phyloP scores from a whole-genome alignment of 805 yeast genomes.

The Wickerhamomyces subpelliculosus region DNA sequence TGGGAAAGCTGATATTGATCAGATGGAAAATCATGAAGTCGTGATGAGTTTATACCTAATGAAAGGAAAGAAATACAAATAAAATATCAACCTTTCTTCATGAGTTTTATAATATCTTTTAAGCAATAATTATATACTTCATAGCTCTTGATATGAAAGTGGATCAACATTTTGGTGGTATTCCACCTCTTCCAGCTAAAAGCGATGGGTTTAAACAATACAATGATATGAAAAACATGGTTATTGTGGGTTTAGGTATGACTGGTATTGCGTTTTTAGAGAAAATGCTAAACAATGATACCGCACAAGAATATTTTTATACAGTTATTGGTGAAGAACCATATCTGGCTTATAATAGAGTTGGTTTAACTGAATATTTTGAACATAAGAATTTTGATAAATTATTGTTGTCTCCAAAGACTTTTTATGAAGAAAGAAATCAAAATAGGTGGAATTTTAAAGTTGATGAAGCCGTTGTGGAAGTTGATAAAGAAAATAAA shows the following conservation, averaged over 20 bases:
- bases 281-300: constrained; percentile 26
- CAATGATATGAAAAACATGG: constrained; percentile 13
- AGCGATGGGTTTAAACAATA: background rate
- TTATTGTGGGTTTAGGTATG: constrained; percentile 32
- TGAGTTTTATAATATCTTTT: no score
- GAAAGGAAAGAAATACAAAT: no score
- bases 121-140: no score
- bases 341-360: constrained; percentile 30
- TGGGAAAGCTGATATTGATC: no score
- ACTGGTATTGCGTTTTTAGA: constrained; percentile 29
- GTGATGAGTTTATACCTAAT: no score
- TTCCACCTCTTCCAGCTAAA: constrained; percentile 17
- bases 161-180: constrained; percentile 6
- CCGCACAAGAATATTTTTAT: constrained; percentile 20
- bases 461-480: constrained; percentile 16
- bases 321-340: constrained; percentile 30
- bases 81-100: no score
- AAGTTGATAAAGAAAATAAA: constrained; percentile 12
- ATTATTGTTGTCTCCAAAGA: constrained; percentile 20
- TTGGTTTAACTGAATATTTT: constrained; percentile 27
- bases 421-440: constrained; percentile 19
- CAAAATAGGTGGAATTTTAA: constrained; percentile 19
- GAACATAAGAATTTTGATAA: constrained; percentile 21
- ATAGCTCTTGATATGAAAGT: background rate
- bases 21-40: no score